A percentile compares a stretch with the other conserved stretches of the same genome.
phyloP scores from a whole-genome alignment of 2,329 filamentous ascomycete species.

The Phialophora tarda region DNA sequence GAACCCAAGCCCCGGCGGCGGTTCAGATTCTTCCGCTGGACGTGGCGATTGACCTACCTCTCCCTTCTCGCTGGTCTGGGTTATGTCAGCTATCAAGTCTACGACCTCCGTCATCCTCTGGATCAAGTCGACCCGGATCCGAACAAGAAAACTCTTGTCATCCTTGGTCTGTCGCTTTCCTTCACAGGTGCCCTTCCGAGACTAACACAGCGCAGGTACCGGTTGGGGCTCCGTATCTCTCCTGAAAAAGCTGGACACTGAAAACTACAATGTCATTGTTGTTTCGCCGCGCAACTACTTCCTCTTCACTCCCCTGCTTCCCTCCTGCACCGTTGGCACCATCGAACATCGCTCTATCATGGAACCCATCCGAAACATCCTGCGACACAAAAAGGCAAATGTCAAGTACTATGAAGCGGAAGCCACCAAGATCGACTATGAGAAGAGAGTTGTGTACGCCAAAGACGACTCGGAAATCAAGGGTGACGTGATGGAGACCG shows the following conservation, averaged over 20 bases:
- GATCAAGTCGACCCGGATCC: slow-evolving; percentile 82
- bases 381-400: slow-evolving; percentile 89
- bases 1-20: slow-evolving; percentile 58
- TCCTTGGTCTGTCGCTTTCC: slow-evolving; percentile 71
- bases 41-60: slow-evolving; percentile 82
- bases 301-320: slow-evolving; percentile 96
- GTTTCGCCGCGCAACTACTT: slow-evolving; percentile 99
- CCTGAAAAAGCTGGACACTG: slow-evolving; percentile 96
- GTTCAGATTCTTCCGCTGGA: slow-evolving; percentile 75
- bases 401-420: slow-evolving; percentile 99
- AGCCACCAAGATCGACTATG: slow-evolving; percentile 88
- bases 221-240: slow-evolving; percentile 97
- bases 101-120: slow-evolving; percentile 77
- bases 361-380: slow-evolving; percentile 96
- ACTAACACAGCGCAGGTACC: slow-evolving; percentile 66
- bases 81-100: slow-evolving; percentile 81
- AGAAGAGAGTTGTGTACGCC: slow-evolving; percentile 85
- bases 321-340: slow-evolving; percentile 94
- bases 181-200: slow-evolving; percentile 2
- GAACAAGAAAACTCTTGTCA: slow-evolving; percentile 93
- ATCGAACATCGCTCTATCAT: slow-evolving; percentile 99
- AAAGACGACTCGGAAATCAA: slow-evolving; percentile 92
- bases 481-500: slow-evolving; percentile 78
- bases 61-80: slow-evolving; percentile 71
- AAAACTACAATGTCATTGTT: slow-evolving; percentile 98